phyloP scores from a whole-genome alignment of 1,139 yeast species.

The Taphrina flavorubra region DNA sequence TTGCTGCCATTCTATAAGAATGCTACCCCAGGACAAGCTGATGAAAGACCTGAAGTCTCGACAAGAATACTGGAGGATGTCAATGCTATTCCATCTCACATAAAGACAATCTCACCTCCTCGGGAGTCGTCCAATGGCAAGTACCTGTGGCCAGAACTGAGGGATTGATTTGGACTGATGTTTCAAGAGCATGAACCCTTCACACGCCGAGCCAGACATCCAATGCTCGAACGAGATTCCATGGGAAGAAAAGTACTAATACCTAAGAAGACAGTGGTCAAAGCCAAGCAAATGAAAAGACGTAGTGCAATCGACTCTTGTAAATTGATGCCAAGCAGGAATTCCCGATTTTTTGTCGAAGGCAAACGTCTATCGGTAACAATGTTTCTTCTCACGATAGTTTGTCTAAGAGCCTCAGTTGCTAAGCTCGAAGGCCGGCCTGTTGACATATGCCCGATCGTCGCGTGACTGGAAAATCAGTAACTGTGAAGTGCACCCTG shows the following conservation, averaged over 20 bases:
- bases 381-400: background rate
- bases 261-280: background rate
- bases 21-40: background rate
- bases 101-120: background rate
- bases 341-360: background rate
- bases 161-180: background rate
- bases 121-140: background rate
- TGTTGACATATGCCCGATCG: background rate
- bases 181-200: background rate
- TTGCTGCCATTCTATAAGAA: background rate
- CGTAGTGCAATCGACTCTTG: background rate
- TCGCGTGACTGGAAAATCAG: background rate
- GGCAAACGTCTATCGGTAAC: conserved; percentile 3
- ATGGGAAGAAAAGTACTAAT: background rate
- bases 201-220: conserved; percentile 4
- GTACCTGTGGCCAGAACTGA: background rate
- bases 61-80: background rate
- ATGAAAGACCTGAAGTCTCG: background rate
- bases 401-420: background rate
- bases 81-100: background rate
- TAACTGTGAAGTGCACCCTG: background rate
- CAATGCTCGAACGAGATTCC: conserved; percentile 4
- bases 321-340: background rate
- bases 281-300: background rate
- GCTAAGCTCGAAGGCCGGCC: background rate